phyloP scores from a whole-genome alignment of 768 basidiomycete species.

The Suillus paluster region DNA sequence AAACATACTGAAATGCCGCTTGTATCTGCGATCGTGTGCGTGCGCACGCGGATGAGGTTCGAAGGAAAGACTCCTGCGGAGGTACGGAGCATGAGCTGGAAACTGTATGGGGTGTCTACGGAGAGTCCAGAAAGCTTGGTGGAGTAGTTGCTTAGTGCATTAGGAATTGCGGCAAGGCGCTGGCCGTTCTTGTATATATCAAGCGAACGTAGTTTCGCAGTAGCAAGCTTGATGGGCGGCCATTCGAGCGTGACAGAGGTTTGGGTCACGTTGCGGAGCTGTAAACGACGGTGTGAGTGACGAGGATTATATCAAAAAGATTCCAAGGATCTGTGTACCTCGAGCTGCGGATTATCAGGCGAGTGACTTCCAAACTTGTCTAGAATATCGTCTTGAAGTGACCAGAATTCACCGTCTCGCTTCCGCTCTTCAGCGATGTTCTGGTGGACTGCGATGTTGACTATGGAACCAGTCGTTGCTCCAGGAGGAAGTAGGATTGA shows the following conservation, averaged over 20 bases:
- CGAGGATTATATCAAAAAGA: neutral
- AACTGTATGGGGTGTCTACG: slow-evolving; percentile 84
- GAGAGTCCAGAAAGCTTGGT: slow-evolving; percentile 86
- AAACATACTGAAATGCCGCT: slow-evolving; percentile 96
- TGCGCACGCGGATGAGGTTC: slow-evolving; percentile 79
- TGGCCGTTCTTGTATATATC: slow-evolving; percentile 94
- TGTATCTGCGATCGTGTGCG: slow-evolving; percentile 95
- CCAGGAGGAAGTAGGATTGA: slow-evolving; percentile 94
- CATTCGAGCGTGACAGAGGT: slow-evolving; percentile 97
- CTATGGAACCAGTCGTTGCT: slow-evolving; percentile 91
- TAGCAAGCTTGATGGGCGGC: slow-evolving; percentile 84
- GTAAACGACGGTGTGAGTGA: slow-evolving; percentile 9
- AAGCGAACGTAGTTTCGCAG: slow-evolving; percentile 82
- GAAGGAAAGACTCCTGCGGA: slow-evolving; percentile 91
- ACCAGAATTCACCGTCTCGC: slow-evolving; percentile 82
- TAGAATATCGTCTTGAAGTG: slow-evolving; percentile 81
- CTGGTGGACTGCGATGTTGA: slow-evolving; percentile 94
- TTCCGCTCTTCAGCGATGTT: slow-evolving; percentile 84
- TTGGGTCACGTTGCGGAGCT: slow-evolving; percentile 95
- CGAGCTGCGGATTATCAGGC: slow-evolving; percentile 76
- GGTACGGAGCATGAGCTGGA: slow-evolving; percentile 93
- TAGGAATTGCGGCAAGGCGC: slow-evolving; percentile 85
- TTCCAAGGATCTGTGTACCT: slow-evolving; percentile 48
- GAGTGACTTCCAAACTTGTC: slow-evolving; percentile 67
- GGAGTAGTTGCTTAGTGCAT: slow-evolving; percentile 81